Conservation (phyloP, 306 rosid genomes). For the Cucumis cinereus region DNA sequence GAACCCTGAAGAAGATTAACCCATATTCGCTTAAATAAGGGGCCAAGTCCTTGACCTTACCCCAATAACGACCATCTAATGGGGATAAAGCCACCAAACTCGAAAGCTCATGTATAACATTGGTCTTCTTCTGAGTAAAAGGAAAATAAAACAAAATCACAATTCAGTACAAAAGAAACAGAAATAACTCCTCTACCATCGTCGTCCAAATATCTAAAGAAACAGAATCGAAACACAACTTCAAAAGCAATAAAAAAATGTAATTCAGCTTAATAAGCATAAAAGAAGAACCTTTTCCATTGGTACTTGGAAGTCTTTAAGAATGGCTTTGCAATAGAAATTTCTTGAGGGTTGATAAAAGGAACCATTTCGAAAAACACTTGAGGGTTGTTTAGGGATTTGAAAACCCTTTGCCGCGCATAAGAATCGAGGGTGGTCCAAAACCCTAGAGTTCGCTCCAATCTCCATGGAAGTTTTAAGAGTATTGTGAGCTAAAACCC, state of each 20-base stretch:
- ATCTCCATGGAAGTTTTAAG: constrained; percentile 9
- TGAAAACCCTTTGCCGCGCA: not conserved
- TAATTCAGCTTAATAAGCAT: not conserved
- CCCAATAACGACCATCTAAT: constrained; percentile 62
- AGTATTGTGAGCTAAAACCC: not conserved
- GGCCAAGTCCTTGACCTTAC: constrained; percentile 46
- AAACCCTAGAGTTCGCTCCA: constrained; percentile 11
- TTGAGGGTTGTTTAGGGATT: not conserved
- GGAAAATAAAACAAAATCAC: not conserved
- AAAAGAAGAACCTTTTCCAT: constrained; percentile 10
- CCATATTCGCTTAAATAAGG: constrained; percentile 57
- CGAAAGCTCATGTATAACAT: constrained; percentile 28
- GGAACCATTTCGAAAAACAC: not conserved
- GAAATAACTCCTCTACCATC: not conserved
- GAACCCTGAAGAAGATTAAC: constrained; percentile 38
- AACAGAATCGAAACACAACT: not conserved
- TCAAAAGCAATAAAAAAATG: not conserved
- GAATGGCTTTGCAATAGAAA: constrained; percentile 21
- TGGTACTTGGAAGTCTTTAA: not conserved
- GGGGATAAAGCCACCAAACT: constrained; percentile 55
- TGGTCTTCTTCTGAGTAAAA: not conserved
- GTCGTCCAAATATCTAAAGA: not conserved
- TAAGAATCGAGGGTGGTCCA: not conserved
- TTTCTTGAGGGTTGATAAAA: constrained; percentile 5
- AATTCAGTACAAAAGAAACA: not conserved